Evolutionary conservation across 495 filamentous ascomycete genomes (phyloP), one percentile per base, ranked within the genome.

Genomic region (Paragyromitra xinjiangensis): DNA sequence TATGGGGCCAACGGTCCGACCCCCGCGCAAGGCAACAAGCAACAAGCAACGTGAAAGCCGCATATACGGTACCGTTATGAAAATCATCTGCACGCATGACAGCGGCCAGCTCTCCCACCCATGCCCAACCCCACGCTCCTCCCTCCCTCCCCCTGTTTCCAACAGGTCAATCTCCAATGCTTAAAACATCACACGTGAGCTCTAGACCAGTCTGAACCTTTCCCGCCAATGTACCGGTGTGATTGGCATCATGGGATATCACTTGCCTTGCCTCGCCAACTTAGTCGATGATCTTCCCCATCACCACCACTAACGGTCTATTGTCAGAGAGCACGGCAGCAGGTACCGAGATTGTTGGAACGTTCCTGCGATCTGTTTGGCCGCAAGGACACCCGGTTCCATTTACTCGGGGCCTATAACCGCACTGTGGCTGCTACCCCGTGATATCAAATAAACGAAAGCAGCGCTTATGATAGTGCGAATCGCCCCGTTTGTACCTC

Each of bases 1-100:
- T 55, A 75, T 75, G 72, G 72, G 65, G 42, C 29, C 24, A 71
- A 64, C 73, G 73, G 73, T 64, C 73, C 73, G 66, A 55, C 73
- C 73, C 61, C 68, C 73, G 68, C 29, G 14, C 58, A 77, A 64
- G 56, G 66, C 56, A 69, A 44, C 69, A 71, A 26, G 51, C 19
- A 48, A 5, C 44, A 9, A 62, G 16, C 61, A 73, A 56, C 50
- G 40, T 59, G 53, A 48, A 61, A 61, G 55, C 51, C 53, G 34
- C 70, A 51, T 58, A 59, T 29, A 66, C 50, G 63, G 37, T 24
- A 59, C 37, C 51, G 51, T 58, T 76, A 64, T 72, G 73, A 64
- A 76, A 71, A 72, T 77, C 73, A 75, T 55, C 73, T 69, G 73
- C 73, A 77, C 48, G 63, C 53, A 73, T 77, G 74, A 77, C 74